These are phyloP conservation scores for Trypanosoma avium DNA, from an alignment of 208 protist genomes.

Conservation along the genomic window DNA sequence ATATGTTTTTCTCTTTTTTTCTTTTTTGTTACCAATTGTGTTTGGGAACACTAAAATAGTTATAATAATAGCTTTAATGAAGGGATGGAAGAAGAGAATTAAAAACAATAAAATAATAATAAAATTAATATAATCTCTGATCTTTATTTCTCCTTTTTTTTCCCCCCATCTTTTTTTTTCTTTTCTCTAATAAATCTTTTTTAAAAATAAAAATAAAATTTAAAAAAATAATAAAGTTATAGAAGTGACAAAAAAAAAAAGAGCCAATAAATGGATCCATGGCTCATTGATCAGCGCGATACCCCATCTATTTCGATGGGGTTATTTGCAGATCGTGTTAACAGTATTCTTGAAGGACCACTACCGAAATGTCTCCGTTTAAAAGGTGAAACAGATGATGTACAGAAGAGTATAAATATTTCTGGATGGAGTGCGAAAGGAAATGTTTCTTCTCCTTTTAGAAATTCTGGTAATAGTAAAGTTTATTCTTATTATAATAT, in stretches of 20 bases:
- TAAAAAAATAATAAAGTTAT: no score
- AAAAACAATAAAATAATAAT: no score
- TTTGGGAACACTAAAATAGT: no score
- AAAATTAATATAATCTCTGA: no score
- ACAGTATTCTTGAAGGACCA: slow-evolving; percentile 41
- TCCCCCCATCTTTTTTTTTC: background rate
- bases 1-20: background rate
- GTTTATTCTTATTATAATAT: no score
- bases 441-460: background rate
- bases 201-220: no score
- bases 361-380: slow-evolving; percentile 47
- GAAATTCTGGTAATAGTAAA: no score
- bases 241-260: background rate
- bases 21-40: no score
- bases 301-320: slow-evolving; percentile 31
- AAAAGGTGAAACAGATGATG: background rate
- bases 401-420: background rate
- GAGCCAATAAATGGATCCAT: slow-evolving; percentile 3
- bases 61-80: no score
- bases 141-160: background rate
- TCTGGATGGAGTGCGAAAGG: background rate
- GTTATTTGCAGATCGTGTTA: slow-evolving; percentile 28
- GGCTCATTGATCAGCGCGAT: slow-evolving; percentile 19
- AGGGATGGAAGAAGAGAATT: no score
- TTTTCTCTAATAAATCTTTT: background rate